Evolutionary conservation across 1,284 basidiomycete genomes (phyloP).

Genomic region (Mycena sp.): DNA sequence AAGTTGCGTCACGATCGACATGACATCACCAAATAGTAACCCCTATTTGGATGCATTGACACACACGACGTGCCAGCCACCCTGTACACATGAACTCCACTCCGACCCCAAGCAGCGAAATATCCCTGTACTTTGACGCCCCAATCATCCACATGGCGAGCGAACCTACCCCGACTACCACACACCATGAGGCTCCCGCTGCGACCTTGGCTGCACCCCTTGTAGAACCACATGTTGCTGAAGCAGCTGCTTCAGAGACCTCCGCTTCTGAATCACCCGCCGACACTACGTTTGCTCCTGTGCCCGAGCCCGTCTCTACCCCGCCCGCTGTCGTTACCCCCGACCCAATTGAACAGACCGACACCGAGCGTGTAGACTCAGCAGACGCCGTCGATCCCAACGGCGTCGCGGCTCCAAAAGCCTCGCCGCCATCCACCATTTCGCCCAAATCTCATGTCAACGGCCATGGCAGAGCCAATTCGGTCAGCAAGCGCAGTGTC

Average conservation of each 20-base stretch:
- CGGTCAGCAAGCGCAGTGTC: constrained; percentile 33
- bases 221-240: constrained; percentile 4
- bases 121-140: constrained; percentile 32
- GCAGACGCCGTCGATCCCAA: constrained; percentile 15
- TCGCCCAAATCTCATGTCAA: constrained; percentile 12
- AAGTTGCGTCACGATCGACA: no score
- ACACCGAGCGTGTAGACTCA: constrained; percentile 21
- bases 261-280: not conserved
- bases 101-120: constrained; percentile 48
- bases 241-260: not conserved
- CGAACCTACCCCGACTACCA: constrained; percentile 2
- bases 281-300: not conserved
- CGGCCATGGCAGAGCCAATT: constrained; percentile 23
- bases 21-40: no score
- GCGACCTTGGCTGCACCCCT: not conserved
- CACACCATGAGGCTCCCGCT: no score
- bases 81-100: constrained; percentile 14
- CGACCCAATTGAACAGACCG: not conserved
- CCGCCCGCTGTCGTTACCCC: not conserved
- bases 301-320: not conserved
- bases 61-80: no score
- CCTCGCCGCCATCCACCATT: constrained; percentile 18
- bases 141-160: constrained; percentile 19
- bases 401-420: not conserved
- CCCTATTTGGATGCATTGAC: not conserved